Conservation (phyloP, 2,329 filamentous ascomycete species). For the Aureobasidium uvarum region DNA sequence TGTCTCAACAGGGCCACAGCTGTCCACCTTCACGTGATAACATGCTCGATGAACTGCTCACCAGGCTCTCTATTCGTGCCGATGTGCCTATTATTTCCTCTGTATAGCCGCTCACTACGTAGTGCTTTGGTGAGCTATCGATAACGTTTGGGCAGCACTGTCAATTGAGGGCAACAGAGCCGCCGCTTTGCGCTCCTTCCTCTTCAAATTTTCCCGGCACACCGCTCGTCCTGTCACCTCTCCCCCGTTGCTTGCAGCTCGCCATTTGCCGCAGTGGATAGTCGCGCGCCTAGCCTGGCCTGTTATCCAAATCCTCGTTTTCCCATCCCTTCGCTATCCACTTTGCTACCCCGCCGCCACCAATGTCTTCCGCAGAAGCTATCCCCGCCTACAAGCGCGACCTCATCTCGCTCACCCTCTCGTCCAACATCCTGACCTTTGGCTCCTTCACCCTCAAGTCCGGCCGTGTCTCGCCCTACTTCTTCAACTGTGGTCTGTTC, state of each 20-base stretch:
- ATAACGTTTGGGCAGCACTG: constrained; percentile 16
- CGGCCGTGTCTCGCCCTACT: constrained; percentile 86
- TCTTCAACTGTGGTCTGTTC: constrained; percentile 95
- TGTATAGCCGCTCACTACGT: constrained; percentile 13
- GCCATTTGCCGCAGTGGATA: constrained; percentile 24
- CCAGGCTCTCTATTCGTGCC: neutral
- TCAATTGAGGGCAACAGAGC: constrained; percentile 1
- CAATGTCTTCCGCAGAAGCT: constrained; percentile 27
- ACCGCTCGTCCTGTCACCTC: constrained; percentile 19
- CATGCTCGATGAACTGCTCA: neutral
- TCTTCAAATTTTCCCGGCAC: constrained; percentile 1
- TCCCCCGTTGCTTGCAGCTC: constrained; percentile 10
- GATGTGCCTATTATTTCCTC: neutral
- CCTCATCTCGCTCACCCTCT: constrained; percentile 68
- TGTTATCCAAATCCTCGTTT: constrained; percentile 12
- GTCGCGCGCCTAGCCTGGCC: constrained; percentile 20
- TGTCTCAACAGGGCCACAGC: constrained; percentile 10
- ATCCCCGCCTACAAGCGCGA: constrained; percentile 62
- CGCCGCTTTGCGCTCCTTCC: neutral
- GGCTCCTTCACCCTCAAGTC: constrained; percentile 90
- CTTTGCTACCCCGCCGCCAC: constrained; percentile 26
- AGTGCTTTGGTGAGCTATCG: constrained; percentile 5
- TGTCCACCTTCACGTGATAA: constrained; percentile 7
- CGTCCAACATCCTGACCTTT: constrained; percentile 71
- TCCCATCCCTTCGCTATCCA: constrained; percentile 21